phyloP scores from a whole-genome alignment of 1,284 basidiomycete genomes.

The Lentinus polychrous region DNA sequence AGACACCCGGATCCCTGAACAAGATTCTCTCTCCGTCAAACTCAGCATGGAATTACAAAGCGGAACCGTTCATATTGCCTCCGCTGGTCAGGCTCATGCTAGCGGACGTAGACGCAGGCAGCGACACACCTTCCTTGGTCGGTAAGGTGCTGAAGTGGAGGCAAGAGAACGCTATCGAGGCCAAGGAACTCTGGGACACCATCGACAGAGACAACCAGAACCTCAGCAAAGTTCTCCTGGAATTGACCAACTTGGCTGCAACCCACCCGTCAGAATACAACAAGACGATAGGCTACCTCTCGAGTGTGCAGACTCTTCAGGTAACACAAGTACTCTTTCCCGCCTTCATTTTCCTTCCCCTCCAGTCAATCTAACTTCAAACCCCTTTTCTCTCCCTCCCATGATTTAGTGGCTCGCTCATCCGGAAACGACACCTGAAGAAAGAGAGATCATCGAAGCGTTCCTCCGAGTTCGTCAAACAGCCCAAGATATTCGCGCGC shows the following conservation, averaged over 20 bases:
- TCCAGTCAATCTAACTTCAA: not conserved
- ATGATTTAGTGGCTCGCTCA: constrained; percentile 52
- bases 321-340: constrained; percentile 25
- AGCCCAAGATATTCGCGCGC: constrained; percentile 66
- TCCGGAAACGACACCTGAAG: constrained; percentile 37
- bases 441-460: constrained; percentile 38
- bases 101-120: constrained; percentile 91
- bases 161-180: constrained; percentile 50
- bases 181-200: constrained; percentile 63
- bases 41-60: constrained; percentile 58
- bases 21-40: constrained; percentile 56
- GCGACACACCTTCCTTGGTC: constrained; percentile 88
- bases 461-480: constrained; percentile 52
- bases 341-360: not conserved
- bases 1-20: constrained; percentile 26
- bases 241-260: constrained; percentile 42
- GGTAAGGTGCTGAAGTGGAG: constrained; percentile 87
- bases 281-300: constrained; percentile 52
- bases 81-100: constrained; percentile 76
- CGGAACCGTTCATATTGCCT: constrained; percentile 73
- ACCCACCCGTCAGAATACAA: constrained; percentile 43
- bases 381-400: not conserved
- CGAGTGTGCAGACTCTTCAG: constrained; percentile 50
- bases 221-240: constrained; percentile 44
- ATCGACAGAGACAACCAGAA: constrained; percentile 58